Percentiles rank a stretch among this genome's conserved stretches.
Evolutionary conservation across 139 green algal genomes (phyloP).

Genomic region (Trebouxia sp.): DNA sequence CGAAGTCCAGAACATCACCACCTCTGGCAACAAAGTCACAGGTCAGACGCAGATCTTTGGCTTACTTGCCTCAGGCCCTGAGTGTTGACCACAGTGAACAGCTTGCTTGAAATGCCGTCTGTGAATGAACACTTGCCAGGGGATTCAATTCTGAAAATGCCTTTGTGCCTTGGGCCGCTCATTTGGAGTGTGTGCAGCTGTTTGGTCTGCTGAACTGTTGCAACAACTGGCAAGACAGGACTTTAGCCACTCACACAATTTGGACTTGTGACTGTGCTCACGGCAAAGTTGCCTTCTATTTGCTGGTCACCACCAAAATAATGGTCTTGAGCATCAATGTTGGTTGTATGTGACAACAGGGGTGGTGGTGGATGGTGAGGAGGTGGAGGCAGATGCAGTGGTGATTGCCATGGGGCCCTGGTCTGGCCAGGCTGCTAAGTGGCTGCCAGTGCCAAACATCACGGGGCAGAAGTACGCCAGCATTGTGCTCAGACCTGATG

Average conservation of each 20-base stretch:
- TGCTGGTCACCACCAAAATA: too few species aligned
- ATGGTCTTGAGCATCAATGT: too few species aligned
- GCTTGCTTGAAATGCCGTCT: too few species aligned
- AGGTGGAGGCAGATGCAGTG: constrained; percentile 54
- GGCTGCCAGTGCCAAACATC: constrained; percentile 53
- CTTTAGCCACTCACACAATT: neutral
- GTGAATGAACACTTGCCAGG: too few species aligned
- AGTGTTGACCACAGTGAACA: too few species aligned
- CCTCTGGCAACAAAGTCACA: constrained; percentile 37
- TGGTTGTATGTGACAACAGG: too few species aligned
- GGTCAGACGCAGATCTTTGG: too few species aligned
- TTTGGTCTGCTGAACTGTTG: too few species aligned
- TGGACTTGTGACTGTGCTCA: neutral
- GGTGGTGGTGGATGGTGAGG: constrained; percentile 44
- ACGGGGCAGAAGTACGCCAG: constrained; percentile 74
- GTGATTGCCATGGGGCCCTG: constrained; percentile 82
- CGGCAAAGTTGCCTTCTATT: constrained; percentile 13
- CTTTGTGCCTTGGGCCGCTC: too few species aligned
- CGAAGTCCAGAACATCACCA: constrained; percentile 47
- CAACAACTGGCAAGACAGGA: constrained; percentile 1
- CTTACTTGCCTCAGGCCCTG: too few species aligned
- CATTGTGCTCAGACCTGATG: constrained; percentile 58
- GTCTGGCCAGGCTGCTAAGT: constrained; percentile 46
- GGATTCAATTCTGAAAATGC: too few species aligned
- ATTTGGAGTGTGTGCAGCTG: too few species aligned